Evolutionary conservation across 768 basidiomycete species (phyloP).

Genomic region (Mycena haematopus): DNA sequence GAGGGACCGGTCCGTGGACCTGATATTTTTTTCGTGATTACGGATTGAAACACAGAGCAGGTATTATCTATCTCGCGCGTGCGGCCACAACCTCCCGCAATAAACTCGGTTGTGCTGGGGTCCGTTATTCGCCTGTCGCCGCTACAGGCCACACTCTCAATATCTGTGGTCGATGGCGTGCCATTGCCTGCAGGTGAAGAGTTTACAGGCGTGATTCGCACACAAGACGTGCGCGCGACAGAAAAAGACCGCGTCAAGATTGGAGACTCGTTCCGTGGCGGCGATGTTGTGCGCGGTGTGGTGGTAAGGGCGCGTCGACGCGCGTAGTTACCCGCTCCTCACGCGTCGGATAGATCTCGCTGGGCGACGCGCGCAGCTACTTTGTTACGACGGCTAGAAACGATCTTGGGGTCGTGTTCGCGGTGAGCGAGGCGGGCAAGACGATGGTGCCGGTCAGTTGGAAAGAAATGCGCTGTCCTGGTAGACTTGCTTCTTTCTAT

Average conservation of each 20-base stretch:
- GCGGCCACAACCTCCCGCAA: constrained; percentile 75
- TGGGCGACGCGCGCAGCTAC: constrained; percentile 91
- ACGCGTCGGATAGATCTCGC: constrained; percentile 67
- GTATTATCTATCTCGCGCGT: constrained; percentile 54
- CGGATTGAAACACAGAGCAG: constrained; percentile 27
- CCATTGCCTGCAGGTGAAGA: constrained; percentile 86
- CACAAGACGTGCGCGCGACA: constrained; percentile 88
- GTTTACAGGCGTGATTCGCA: constrained; percentile 86
- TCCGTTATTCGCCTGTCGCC: constrained; percentile 85
- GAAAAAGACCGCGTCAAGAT: constrained; percentile 92
- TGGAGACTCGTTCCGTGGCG: constrained; percentile 89
- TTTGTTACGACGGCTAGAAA: constrained; percentile 91
- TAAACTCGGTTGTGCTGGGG: constrained; percentile 82
- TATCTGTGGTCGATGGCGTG: constrained; percentile 86
- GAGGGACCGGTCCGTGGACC: constrained; percentile 69
- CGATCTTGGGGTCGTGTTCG: constrained; percentile 91
- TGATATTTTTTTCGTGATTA: constrained; percentile 34
- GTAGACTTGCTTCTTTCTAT: no score
- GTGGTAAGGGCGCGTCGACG: constrained; percentile 62
- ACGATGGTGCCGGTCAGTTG: constrained; percentile 88
- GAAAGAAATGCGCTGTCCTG: constrained; percentile 86
- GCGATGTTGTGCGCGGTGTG: constrained; percentile 86
- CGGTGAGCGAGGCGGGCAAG: constrained; percentile 84
- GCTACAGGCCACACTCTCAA: constrained; percentile 80
- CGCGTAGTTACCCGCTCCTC: background rate